phyloP scores from a whole-genome alignment of 2,329 filamentous ascomycete species.

The Nigrospora oryzae region DNA sequence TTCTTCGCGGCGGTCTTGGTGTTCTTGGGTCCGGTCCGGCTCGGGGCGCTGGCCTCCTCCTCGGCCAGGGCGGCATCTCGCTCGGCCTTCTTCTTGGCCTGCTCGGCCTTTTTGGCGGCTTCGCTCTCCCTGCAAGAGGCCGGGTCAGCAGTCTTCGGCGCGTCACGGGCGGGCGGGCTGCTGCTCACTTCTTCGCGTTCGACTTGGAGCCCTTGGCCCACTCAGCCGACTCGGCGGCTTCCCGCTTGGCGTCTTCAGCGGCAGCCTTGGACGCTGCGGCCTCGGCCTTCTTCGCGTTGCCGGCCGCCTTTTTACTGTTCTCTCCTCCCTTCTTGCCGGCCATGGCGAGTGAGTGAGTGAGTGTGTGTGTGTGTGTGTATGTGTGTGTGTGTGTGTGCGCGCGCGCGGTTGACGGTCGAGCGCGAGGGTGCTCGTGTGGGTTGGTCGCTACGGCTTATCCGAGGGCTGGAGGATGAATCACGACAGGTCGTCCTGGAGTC shows the following conservation, averaged over 20 bases:
- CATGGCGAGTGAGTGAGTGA: slow-evolving; percentile 38
- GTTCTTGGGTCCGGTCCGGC: slow-evolving; percentile 56
- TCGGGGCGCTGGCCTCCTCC: slow-evolving; percentile 62
- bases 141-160: slow-evolving; percentile 1
- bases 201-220: slow-evolving; percentile 85
- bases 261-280: slow-evolving; percentile 74
- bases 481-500: too few relatives aligned
- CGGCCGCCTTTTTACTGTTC: slow-evolving; percentile 80
- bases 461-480: too few relatives aligned
- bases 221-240: slow-evolving; percentile 60
- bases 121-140: slow-evolving; percentile 61
- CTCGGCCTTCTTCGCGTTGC: slow-evolving; percentile 89
- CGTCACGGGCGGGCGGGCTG: background rate
- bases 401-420: background rate
- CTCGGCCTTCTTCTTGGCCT: slow-evolving; percentile 84
- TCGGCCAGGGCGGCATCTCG: slow-evolving; percentile 73
- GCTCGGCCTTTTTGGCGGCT: slow-evolving; percentile 74
- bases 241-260: slow-evolving; percentile 56
- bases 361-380: background rate
- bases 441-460: background rate
- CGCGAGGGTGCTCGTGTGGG: background rate
- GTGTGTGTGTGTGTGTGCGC: too few relatives aligned
- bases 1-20: slow-evolving; percentile 62
- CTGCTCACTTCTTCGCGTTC: slow-evolving; percentile 73
- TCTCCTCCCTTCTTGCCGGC: slow-evolving; percentile 66